phyloP scores from a whole-genome alignment of 2,329 filamentous ascomycete genomes.

The Penicillium frequentans region DNA sequence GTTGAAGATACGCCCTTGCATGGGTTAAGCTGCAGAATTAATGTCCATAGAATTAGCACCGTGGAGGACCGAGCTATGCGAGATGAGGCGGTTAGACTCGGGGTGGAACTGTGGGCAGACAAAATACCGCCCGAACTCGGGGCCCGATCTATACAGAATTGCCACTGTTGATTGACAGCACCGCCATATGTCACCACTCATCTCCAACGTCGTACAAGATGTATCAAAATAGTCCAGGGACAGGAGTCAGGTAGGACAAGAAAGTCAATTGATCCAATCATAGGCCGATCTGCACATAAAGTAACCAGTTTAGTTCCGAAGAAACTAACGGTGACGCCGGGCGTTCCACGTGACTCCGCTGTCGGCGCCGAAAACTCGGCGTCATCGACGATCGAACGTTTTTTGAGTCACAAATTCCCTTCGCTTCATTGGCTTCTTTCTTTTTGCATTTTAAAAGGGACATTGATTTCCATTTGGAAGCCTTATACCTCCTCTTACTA shows the following conservation, averaged over 20 bases:
- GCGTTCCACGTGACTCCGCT: slow-evolving; percentile 25
- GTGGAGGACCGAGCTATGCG: not conserved
- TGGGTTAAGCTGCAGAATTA: not conserved
- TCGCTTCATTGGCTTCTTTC: slow-evolving; percentile 19
- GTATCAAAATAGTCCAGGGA: not conserved
- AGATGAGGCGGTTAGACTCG: slow-evolving; percentile 15
- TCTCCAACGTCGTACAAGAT: not conserved
- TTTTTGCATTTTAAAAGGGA: not conserved
- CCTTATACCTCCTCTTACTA: not conserved
- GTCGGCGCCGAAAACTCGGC: slow-evolving; percentile 27
- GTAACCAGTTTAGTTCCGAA: not conserved
- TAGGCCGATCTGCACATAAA: not conserved
- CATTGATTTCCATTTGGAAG: not conserved
- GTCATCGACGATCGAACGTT: slow-evolving; percentile 18
- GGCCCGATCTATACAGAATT: not conserved
- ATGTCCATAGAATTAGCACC: not conserved
- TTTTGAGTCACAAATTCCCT: slow-evolving; percentile 25
- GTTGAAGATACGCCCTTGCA: not conserved
- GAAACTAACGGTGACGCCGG: not conserved
- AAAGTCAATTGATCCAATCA: not conserved
- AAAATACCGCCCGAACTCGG: slow-evolving; percentile 16
- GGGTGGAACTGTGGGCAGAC: not conserved
- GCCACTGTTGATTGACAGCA: not conserved
- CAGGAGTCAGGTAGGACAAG: not conserved
- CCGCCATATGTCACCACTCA: not conserved